Percentiles rank a stretch among this genome's conserved stretches.
Evolutionary conservation across 1,284 basidiomycete genomes (phyloP).

Genomic region (Hymenochaete sp.): DNA sequence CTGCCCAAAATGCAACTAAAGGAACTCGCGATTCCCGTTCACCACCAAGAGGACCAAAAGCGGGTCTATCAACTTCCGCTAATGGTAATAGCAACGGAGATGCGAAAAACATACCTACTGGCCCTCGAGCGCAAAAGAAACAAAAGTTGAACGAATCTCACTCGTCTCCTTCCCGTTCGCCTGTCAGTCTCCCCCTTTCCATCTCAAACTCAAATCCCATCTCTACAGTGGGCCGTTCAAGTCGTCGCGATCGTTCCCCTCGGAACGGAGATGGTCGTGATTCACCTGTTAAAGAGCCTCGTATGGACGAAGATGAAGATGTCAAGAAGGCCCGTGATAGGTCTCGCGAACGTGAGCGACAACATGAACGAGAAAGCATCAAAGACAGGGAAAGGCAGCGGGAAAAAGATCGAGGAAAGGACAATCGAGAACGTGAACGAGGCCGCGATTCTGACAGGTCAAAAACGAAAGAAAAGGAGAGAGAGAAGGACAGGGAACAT

Average conservation of each 20-base stretch:
- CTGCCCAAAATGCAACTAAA: constrained; percentile 31
- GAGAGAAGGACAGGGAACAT: constrained; percentile 24
- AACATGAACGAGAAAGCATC: constrained; percentile 16
- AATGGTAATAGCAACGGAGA: constrained; percentile 32
- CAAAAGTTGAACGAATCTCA: constrained; percentile 55
- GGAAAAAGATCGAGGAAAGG: constrained; percentile 27
- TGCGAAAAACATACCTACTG: constrained; percentile 59
- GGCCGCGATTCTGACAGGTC: constrained; percentile 23
- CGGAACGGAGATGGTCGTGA: constrained; percentile 5
- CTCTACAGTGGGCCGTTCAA: not conserved
- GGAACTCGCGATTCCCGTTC: constrained; percentile 30
- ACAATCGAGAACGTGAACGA: constrained; percentile 26
- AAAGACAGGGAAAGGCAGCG: constrained; percentile 24
- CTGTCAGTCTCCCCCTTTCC: constrained; percentile 5
- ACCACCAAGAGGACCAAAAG: constrained; percentile 25
- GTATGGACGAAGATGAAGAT: constrained; percentile 14
- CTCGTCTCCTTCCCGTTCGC: constrained; percentile 33
- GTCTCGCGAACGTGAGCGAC: constrained; percentile 27
- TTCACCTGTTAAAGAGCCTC: constrained; percentile 12
- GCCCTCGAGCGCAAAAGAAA: constrained; percentile 69
- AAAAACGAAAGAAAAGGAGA: constrained; percentile 24
- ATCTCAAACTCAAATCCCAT: constrained; percentile 10
- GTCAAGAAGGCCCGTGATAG: constrained; percentile 9
- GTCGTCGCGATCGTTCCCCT: constrained; percentile 17
- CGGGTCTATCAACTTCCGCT: constrained; percentile 28